Evolutionary conservation across 257 asterid species (phyloP).

Genomic region (Capsicum pubescens): DNA sequence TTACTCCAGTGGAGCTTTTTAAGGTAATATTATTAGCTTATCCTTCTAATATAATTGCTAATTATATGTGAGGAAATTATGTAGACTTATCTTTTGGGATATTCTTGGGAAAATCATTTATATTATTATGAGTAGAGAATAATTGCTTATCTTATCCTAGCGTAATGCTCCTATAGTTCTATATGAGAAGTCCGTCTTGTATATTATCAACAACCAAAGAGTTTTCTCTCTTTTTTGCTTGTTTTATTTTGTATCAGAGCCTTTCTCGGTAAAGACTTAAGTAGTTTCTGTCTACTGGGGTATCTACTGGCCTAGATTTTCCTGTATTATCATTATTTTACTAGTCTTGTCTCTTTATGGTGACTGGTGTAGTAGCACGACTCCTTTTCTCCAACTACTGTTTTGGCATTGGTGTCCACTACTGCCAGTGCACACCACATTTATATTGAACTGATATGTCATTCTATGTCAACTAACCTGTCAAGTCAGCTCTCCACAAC

Average conservation of each 20-base stretch:
- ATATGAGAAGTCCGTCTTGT: conserved; percentile 5
- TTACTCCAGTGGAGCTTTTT: conserved; percentile 97
- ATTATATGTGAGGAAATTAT: conserved; percentile 5
- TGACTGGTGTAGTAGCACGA: neutral
- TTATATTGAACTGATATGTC: neutral
- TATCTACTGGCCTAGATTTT: neutral
- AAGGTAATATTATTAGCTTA: conserved; percentile 56
- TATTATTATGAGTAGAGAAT: neutral
- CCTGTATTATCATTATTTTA: neutral
- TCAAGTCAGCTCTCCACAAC: neutral
- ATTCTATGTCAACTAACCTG: neutral
- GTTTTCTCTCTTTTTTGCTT: neutral
- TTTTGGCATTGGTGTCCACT: neutral
- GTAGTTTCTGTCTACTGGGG: neutral
- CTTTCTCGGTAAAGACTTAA: neutral
- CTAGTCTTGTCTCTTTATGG: neutral
- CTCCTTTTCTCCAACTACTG: neutral
- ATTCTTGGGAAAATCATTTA: neutral
- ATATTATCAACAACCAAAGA: neutral
- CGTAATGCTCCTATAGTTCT: neutral
- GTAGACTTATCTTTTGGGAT: neutral
- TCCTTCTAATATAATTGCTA: conserved; percentile 13
- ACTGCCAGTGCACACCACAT: neutral
- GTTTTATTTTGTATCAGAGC: neutral
- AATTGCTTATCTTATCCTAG: neutral